Base-by-base conservation (phyloP, 352 stramenopile species). In the Phytophthora parvispora region DNA sequence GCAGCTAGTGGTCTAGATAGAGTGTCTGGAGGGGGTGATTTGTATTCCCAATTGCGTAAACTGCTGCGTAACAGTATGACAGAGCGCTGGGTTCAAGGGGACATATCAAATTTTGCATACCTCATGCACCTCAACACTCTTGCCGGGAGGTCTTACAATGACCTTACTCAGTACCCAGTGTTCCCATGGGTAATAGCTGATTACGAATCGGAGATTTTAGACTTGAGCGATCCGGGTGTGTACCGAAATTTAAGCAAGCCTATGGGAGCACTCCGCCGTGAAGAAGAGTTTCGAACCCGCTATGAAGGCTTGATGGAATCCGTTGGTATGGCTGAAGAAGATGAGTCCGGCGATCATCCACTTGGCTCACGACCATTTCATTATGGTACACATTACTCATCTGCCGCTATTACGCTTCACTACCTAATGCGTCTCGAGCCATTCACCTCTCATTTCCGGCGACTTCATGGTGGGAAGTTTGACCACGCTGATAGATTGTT, bases 401-500 rank as follows among this genome's bases (percentile, higher is more conserved):
- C 84, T 6, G 82, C 90, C n/a, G 98, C 94, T 53, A 98, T 99
- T 61, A 98, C 99, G 31, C 74, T 99, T 20, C 94, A 99, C 70
- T 99, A 99, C 72, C 76, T 99, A 3, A 91, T 99, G 70, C 88
- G 98, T 12, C 72, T 99, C 13, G 94, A 99, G 77, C 98, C 98
- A 4, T 99, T 99, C 75, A 97, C 97, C 25, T 89, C 83, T 1
- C 86, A 99, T 13, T 95, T 99, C 71, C 72, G 94, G 6, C 85
- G 97, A 9, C 84, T 99, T 18, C 98, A 99, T 81, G 89, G 93
- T 47, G 97, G 97, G 16, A 96, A 99, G 62, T 99, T 99, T 73
- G 98, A 99, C 81, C 95, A 99, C 12, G 91, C 97, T 1, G 98
- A 99, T 77, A 92, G 98, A 3, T 78, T 99, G 8, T 99, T 99